Evolutionary conservation across 163 green algal genomes (phyloP).

Genomic region (Volvox carteri): DNA sequence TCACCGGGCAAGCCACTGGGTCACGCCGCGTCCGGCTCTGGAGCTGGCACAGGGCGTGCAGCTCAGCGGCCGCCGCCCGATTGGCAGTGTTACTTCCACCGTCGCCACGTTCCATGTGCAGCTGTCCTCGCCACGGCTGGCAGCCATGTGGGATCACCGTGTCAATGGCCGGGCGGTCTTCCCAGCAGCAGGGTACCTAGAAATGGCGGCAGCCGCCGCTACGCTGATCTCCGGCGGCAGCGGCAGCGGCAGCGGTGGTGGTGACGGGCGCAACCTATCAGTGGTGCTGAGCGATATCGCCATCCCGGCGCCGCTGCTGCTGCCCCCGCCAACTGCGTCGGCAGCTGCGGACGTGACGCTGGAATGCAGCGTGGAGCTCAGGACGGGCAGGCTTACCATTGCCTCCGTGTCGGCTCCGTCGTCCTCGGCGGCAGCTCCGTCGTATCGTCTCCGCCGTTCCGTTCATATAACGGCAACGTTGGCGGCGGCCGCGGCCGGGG

Average conservation of each 20-base stretch:
- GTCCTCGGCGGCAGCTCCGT: neutral
- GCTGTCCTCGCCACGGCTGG: constrained; percentile 56
- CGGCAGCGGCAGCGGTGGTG: constrained; percentile 17
- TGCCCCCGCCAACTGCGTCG: constrained; percentile 41
- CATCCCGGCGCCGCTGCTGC: constrained; percentile 72
- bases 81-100: neutral
- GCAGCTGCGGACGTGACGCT: neutral
- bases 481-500: neutral
- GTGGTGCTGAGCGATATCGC: constrained; percentile 57
- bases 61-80: neutral
- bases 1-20: constrained; percentile 48
- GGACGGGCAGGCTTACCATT: constrained; percentile 1
- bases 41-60: constrained; percentile 13
- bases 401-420: neutral
- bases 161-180: constrained; percentile 72
- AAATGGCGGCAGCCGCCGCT: constrained; percentile 72
- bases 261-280: neutral
- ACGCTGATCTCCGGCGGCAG: constrained; percentile 59
- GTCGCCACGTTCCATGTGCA: constrained; percentile 29
- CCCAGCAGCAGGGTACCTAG: constrained; percentile 80
- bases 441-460: neutral
- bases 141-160: constrained; percentile 80
- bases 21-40: neutral
- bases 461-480: constrained; percentile 17
- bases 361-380: constrained; percentile 9